A percentile compares a stretch with the other conserved stretches of the same genome.
Conservation (phyloP, 2,329 filamentous ascomycete species). For the Periglandula ipomoeae region DNA sequence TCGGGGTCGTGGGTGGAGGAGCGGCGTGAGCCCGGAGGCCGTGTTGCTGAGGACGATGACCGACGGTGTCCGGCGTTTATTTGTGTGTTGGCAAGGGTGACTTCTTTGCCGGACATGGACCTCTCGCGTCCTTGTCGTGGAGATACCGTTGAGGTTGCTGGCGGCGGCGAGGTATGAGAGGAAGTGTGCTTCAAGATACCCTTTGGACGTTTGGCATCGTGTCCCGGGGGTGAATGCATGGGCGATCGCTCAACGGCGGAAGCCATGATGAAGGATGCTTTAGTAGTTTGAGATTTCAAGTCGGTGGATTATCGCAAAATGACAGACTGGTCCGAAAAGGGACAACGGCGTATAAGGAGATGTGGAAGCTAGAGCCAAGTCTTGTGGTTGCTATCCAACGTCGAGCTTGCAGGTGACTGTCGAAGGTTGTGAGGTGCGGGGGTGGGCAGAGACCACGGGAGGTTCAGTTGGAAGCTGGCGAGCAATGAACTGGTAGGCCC, state of each 20-base stretch:
- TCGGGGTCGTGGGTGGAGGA: conserved; percentile 48
- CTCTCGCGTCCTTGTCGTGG: conserved; percentile 24
- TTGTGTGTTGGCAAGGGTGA: conserved; percentile 89
- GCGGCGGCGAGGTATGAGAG: conserved; percentile 52
- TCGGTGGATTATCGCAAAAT: not conserved
- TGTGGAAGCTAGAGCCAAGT: not conserved
- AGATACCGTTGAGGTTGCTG: conserved; percentile 34
- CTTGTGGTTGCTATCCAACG: not conserved
- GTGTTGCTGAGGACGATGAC: conserved; percentile 65
- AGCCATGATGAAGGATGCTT: conserved; percentile 24
- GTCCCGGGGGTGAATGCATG: conserved; percentile 32
- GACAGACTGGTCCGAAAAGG: not conserved
- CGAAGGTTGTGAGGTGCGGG: not conserved
- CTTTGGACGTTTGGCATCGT: conserved; percentile 34
- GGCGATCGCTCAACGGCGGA: conserved; percentile 28
- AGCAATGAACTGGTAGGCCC: not conserved
- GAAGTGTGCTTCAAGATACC: conserved; percentile 80
- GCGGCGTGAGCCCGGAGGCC: conserved; percentile 57
- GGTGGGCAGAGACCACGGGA: not conserved
- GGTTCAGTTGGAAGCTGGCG: not conserved
- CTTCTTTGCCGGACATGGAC: conserved; percentile 64
- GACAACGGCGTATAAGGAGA: not conserved
- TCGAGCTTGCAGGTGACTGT: not conserved
- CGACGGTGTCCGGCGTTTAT: conserved; percentile 86
- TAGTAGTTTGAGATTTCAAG: not conserved